These are phyloP conservation scores for Sarocladium strictum DNA, from an alignment of 2,329 filamentous ascomycete species.

Conservation along the genomic window DNA sequence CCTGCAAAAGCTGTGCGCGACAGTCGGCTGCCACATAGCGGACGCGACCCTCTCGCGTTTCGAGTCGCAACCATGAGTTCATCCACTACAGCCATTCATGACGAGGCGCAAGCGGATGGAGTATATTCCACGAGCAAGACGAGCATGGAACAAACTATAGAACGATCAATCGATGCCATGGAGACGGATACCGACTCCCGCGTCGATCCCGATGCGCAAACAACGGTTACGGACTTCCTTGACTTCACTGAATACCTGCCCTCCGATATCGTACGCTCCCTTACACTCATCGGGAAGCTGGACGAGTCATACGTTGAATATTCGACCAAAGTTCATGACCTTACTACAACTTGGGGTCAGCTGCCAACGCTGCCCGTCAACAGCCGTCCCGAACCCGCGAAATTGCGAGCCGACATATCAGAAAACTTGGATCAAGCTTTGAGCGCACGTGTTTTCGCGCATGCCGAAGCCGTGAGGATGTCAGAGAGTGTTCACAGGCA, in stretches of 20 bases:
- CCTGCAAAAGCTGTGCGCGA: not conserved
- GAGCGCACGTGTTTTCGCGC: slow-evolving; percentile 50
- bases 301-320: slow-evolving; percentile 52
- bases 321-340: slow-evolving; percentile 47
- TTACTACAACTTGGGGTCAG: slow-evolving; percentile 51
- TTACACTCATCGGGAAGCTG: slow-evolving; percentile 60
- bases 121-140: slow-evolving; percentile 22
- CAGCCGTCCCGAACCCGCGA: slow-evolving; percentile 40
- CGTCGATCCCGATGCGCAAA: slow-evolving; percentile 60
- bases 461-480: slow-evolving; percentile 59
- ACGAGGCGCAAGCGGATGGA: slow-evolving; percentile 4
- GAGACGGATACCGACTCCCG: slow-evolving; percentile 39
- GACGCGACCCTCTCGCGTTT: not conserved
- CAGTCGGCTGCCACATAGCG: not conserved
- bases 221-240: slow-evolving; percentile 64
- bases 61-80: slow-evolving; percentile 8
- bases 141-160: slow-evolving; percentile 20
- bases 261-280: slow-evolving; percentile 58
- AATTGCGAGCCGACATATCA: slow-evolving; percentile 56
- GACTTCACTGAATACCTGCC: slow-evolving; percentile 66
- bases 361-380: slow-evolving; percentile 43
- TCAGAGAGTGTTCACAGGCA: slow-evolving; percentile 58
- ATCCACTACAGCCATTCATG: not conserved
- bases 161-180: slow-evolving; percentile 22
- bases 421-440: slow-evolving; percentile 48